Evolutionary conservation across 1,139 yeast species (phyloP).

Genomic region (Maudiozyma humilis): DNA sequence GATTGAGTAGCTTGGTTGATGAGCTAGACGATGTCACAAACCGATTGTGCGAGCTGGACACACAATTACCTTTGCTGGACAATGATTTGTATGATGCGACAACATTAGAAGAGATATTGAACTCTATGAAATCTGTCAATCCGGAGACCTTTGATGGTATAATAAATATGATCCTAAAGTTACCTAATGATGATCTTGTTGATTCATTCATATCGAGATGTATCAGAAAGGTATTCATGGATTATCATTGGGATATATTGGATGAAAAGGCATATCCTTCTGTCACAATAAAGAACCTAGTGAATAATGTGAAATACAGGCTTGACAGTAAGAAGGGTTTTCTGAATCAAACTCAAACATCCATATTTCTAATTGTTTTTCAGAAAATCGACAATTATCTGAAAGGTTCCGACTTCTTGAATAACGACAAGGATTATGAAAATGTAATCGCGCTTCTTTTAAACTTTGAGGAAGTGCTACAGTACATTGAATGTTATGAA

Average conservation of each 20-base stretch:
- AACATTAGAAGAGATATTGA: background rate
- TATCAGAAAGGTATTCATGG: background rate
- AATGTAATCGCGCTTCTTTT: constrained; percentile 32
- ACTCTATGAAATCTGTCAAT: background rate
- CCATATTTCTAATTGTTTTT: constrained; percentile 14
- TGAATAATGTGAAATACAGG: constrained; percentile 17
- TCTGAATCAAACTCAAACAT: constrained; percentile 24
- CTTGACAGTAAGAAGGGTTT: constrained; percentile 13
- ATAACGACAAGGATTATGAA: constrained; percentile 5
- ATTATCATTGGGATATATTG: constrained; percentile 2
- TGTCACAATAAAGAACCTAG: constrained; percentile 10
- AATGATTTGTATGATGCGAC: background rate
- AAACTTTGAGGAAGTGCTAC: constrained; percentile 39
- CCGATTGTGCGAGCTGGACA: constrained; percentile 1
- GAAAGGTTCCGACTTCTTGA: constrained; percentile 11
- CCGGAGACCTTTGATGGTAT: background rate
- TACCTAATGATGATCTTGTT: constrained; percentile 7
- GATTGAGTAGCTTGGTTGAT: background rate
- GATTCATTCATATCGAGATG: constrained; percentile 8
- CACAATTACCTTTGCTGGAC: constrained; percentile 3
- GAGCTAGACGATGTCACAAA: background rate
- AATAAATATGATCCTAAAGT: constrained; percentile 5
- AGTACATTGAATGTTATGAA: constrained; percentile 21
- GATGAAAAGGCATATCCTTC: constrained; percentile 13
- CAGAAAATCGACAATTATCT: constrained; percentile 10